These are phyloP conservation scores for Russula emetica DNA, from an alignment of 768 basidiomycete genomes.

Conservation along the genomic window DNA sequence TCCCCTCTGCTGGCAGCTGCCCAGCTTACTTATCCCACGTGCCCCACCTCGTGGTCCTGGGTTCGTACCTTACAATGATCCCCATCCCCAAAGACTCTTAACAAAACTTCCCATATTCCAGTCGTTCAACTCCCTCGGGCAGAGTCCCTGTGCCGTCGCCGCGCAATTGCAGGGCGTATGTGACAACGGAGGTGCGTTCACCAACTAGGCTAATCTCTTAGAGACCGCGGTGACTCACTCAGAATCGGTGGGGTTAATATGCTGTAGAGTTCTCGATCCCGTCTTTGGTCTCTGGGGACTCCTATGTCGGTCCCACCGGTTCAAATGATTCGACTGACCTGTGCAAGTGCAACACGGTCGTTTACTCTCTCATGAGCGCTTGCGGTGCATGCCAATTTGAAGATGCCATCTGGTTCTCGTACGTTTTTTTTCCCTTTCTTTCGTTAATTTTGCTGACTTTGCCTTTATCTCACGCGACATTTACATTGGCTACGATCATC, in stretches of 20 bases:
- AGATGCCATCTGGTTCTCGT: constrained; percentile 22
- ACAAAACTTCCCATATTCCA: background rate
- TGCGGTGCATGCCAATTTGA: constrained; percentile 35
- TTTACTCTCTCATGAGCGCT: constrained; percentile 37
- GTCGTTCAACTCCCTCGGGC: constrained; percentile 17
- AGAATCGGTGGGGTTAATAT: background rate
- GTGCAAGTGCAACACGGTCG: constrained; percentile 36
- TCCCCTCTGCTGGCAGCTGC: background rate
- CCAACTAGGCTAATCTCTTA: background rate
- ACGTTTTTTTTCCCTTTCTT: constrained; percentile 13
- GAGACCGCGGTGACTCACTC: background rate
- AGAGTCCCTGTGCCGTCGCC: constrained; percentile 10
- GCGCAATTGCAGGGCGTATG: constrained; percentile 11
- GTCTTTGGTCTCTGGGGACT: background rate
- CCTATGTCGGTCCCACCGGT: constrained; percentile 21
- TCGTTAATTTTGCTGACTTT: too few species aligned
- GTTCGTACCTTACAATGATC: background rate
- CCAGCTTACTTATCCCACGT: background rate
- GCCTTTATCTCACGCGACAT: background rate
- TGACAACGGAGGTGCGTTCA: constrained; percentile 11
- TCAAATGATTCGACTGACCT: constrained; percentile 30
- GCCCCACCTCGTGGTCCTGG: constrained; percentile 8
- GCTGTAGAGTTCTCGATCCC: constrained; percentile 10
- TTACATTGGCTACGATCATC: background rate
- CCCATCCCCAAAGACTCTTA: background rate